phyloP scores from a whole-genome alignment of 495 filamentous ascomycete genomes.

The Platismatia glauca region DNA sequence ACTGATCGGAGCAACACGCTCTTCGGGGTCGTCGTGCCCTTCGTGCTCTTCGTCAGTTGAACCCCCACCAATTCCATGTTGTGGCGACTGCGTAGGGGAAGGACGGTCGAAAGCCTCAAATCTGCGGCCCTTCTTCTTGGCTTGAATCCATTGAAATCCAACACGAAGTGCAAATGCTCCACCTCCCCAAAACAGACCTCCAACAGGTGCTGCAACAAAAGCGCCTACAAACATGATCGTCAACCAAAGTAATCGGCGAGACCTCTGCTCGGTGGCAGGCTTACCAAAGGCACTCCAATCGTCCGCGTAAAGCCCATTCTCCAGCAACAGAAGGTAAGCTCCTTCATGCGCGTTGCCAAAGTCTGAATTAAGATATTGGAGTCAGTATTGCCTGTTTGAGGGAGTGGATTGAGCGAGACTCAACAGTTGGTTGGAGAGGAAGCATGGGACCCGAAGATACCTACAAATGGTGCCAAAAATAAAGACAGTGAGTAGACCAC shows the following conservation, averaged over 20 bases:
- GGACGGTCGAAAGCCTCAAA: conserved; percentile 60
- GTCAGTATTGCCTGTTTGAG: not conserved
- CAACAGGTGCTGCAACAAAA: conserved; percentile 67
- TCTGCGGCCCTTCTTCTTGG: conserved; percentile 41
- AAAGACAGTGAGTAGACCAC: conserved; percentile 65
- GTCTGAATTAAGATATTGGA: conserved; percentile 12
- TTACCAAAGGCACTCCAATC: conserved; percentile 66
- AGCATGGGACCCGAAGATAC: not conserved
- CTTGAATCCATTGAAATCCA: conserved; percentile 39
- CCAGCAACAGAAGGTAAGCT: conserved; percentile 57
- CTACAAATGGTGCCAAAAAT: conserved; percentile 56
- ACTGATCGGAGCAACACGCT: not conserved
- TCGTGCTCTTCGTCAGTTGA: conserved; percentile 12
- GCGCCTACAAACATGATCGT: conserved; percentile 36
- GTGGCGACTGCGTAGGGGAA: conserved; percentile 9
- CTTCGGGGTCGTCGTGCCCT: conserved; percentile 11
- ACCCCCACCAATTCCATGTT: conserved; percentile 2
- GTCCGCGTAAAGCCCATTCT: conserved; percentile 56
- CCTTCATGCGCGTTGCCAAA: conserved; percentile 57
- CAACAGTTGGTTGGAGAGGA: not conserved
- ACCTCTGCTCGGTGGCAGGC: not conserved
- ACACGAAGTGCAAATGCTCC: conserved; percentile 49
- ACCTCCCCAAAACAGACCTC: conserved; percentile 59
- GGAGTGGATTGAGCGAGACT: not conserved
- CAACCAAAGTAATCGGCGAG: not conserved